Base-by-base conservation (phyloP, 1,284 basidiomycete species). In the Pterula multifida region DNA sequence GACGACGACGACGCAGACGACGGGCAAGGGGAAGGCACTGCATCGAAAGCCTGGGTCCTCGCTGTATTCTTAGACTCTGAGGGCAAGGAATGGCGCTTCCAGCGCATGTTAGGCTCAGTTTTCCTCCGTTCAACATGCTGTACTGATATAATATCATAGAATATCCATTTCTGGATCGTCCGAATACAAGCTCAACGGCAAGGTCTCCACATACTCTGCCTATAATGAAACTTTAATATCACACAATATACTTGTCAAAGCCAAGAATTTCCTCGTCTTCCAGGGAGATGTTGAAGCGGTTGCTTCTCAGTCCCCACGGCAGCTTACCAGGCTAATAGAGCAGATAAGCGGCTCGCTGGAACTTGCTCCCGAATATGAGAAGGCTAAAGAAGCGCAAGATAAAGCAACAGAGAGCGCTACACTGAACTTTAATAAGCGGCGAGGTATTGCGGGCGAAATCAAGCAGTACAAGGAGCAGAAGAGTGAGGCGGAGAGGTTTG, bases 221-320 rank as follows among this genome's bases (percentile, higher is more conserved):
- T 97, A 97, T 69, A 94, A 94, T 55, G 70, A 81, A 11, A 85
- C 89, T 15, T 82, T 97, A 26, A 76, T 87, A 51, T 73, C 77
- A 22, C 91, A 95, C 66, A 97, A 98, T 62, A 91, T 99, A 60
- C 87, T 98, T 51, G 94, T 98, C 62, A 97, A 97, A 68, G 96
- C 96, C 19, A 97, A 97, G 70, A 98, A 98, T 71, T 98, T 98
- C 62, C 83, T 98, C 50, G 96, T 98, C n/a, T 99, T 99, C 69
- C 93, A 97, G 65, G 96, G 96, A 50, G 96, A 98, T 63, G 96
- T 99, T 35, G 96, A 98, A 68, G 90, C 92, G 1, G 90, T 99
- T 45, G 96, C 96, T 0, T 91, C 90, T 4, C 96, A 99, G 61
- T 93, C 90, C 1, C 80, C 94, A 6, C 85, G 85, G 56, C 92